Percentiles rank a stretch among this genome's conserved stretches.
Conservation (phyloP, 345 rosid genomes). For the Eutrema japonicum region DNA sequence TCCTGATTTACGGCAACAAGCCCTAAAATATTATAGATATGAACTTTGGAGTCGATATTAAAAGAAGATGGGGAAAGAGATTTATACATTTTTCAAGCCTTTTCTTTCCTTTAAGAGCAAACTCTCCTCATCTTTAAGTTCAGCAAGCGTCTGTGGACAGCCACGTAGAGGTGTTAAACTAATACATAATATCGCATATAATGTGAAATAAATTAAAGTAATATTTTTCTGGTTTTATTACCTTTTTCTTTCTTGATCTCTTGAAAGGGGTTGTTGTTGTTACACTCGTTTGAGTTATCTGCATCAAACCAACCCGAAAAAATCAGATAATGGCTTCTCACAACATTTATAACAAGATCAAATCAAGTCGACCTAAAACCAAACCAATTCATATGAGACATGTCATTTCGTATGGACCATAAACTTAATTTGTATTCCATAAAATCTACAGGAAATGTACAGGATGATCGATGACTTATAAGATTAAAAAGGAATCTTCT, state of each 20-base stretch:
- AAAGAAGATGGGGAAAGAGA: background rate
- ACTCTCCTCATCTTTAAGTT: constrained; percentile 74
- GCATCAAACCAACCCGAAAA: constrained; percentile 28
- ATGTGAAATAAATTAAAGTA: too few relatives aligned
- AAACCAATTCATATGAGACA: background rate
- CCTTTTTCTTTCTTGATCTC: constrained; percentile 80
- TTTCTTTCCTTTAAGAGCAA: constrained; percentile 61
- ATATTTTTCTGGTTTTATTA: constrained; percentile 11
- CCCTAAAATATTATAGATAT: background rate
- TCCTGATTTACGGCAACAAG: constrained; percentile 51
- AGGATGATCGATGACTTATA: too few relatives aligned
- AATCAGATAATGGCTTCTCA: background rate
- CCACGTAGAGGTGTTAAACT: constrained; percentile 19
- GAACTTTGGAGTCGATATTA: background rate
- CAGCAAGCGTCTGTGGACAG: constrained; percentile 66
- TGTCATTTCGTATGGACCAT: background rate
- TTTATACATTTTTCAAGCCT: constrained; percentile 54
- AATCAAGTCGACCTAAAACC: background rate
- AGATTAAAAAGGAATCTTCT: constrained; percentile 3
- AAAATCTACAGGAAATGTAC: too few relatives aligned
- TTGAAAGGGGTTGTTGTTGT: constrained; percentile 48
- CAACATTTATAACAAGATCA: constrained; percentile 3
- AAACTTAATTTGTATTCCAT: background rate
- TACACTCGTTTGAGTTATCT: constrained; percentile 47
- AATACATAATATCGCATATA: background rate